Conservation (phyloP, 352 stramenopile species). For the Phytophthora foliorum region DNA sequence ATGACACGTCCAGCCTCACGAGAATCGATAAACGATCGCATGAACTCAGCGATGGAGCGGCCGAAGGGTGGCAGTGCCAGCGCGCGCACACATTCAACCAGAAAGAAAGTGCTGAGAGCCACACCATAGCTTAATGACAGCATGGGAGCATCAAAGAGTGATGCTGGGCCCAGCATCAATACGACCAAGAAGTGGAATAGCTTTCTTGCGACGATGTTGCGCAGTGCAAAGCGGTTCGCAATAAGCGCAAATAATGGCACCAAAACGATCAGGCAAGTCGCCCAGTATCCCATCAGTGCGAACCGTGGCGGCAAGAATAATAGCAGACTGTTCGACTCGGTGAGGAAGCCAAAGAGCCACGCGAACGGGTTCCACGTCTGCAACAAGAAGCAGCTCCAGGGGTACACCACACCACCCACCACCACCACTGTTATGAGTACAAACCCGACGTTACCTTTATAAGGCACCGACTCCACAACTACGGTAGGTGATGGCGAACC, state of each 20-base stretch:
- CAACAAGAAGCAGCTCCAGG: slow-evolving; percentile 76
- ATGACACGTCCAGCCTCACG: slow-evolving; percentile 75
- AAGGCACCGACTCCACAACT: slow-evolving; percentile 45
- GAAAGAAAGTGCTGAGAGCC: slow-evolving; percentile 72
- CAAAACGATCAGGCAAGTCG: slow-evolving; percentile 55
- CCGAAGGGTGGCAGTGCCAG: slow-evolving; percentile 71
- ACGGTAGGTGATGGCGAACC: slow-evolving; percentile 52
- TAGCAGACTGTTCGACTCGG: slow-evolving; percentile 27
- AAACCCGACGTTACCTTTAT: slow-evolving; percentile 39
- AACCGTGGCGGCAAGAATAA: slow-evolving; percentile 34
- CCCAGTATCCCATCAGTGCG: slow-evolving; percentile 68
- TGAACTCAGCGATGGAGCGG: slow-evolving; percentile 59
- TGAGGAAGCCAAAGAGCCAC: slow-evolving; percentile 69
- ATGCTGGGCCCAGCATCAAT: slow-evolving; percentile 81
- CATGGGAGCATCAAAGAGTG: slow-evolving; percentile 59
- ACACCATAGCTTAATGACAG: slow-evolving; percentile 84
- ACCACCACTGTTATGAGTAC: slow-evolving; percentile 40
- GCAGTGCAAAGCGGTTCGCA: slow-evolving; percentile 45
- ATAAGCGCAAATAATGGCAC: slow-evolving; percentile 66
- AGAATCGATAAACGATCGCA: slow-evolving; percentile 81
- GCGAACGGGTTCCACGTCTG: slow-evolving; percentile 63
- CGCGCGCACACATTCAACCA: slow-evolving; percentile 75
- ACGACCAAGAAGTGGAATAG: slow-evolving; percentile 86
- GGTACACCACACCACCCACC: slow-evolving; percentile 55
- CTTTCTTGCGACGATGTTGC: slow-evolving; percentile 82